phyloP scores from a whole-genome alignment of 1,284 basidiomycete genomes.

The Heterobasidion occidentale region DNA sequence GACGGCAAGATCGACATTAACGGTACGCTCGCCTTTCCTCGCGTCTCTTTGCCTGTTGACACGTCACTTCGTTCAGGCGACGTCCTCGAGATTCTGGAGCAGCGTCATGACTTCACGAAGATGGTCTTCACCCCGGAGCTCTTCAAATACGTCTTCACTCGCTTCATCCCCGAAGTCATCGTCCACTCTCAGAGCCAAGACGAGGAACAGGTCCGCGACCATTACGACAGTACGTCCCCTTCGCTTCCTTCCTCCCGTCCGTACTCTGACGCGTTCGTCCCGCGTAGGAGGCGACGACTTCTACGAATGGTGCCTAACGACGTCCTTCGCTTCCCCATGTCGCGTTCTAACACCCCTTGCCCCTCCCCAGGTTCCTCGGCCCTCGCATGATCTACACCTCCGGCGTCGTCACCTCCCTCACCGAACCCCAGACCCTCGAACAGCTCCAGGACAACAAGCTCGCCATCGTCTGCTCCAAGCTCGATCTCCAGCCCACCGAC shows the following conservation, averaged over 20 bases:
- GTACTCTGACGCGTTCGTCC: slow-evolving; percentile 12
- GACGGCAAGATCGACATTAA: slow-evolving; percentile 96
- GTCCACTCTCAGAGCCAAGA: slow-evolving; percentile 88
- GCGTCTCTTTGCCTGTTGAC: slow-evolving; percentile 3
- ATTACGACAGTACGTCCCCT: slow-evolving; percentile 81
- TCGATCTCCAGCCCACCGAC: slow-evolving; percentile 77
- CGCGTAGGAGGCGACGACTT: slow-evolving; percentile 80
- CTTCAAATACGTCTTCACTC: slow-evolving; percentile 91
- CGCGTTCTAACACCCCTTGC: neutral
- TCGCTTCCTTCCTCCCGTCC: slow-evolving; percentile 12
- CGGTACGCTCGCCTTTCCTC: slow-evolving; percentile 37
- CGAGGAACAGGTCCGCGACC: slow-evolving; percentile 91
- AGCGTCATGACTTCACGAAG: slow-evolving; percentile 92
- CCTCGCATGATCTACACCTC: slow-evolving; percentile 98
- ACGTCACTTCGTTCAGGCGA: slow-evolving; percentile 51
- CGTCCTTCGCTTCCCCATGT: neutral
- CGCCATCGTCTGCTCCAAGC: slow-evolving; percentile 90
- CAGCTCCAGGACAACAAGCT: slow-evolving; percentile 99
- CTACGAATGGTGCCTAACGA: slow-evolving; percentile 63
- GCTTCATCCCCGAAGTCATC: slow-evolving; percentile 89
- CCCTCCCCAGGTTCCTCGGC: slow-evolving; percentile 70
- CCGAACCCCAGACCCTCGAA: slow-evolving; percentile 79
- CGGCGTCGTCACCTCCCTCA: slow-evolving; percentile 77
- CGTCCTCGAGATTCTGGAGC: slow-evolving; percentile 89
- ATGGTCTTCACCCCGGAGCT: slow-evolving; percentile 84